Evolutionary conservation across 2,329 filamentous ascomycete species (phyloP).

Genomic region (Neophaeococcomyces mojaviensis): DNA sequence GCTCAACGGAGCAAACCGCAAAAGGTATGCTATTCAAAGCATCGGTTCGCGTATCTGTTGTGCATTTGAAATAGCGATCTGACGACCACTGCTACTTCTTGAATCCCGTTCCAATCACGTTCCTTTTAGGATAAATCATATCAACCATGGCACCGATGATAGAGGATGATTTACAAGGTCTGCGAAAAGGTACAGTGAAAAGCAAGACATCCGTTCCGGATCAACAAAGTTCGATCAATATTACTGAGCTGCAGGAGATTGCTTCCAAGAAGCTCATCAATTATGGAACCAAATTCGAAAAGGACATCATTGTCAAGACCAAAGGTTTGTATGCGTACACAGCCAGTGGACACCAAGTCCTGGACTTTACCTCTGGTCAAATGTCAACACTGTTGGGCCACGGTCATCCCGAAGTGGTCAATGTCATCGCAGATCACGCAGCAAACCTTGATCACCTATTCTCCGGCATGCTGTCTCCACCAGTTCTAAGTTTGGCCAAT

Average conservation of each 20-base stretch:
- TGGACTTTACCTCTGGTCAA: slow-evolving; percentile 56
- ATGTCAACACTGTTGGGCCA: slow-evolving; percentile 55
- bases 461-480: slow-evolving; percentile 51
- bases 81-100: too few relatives aligned
- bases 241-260: slow-evolving; percentile 16
- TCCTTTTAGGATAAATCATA: background rate
- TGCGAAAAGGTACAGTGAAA: slow-evolving; percentile 34
- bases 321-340: slow-evolving; percentile 43
- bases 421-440: slow-evolving; percentile 44
- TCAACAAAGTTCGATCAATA: slow-evolving; percentile 28
- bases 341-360: slow-evolving; percentile 36
- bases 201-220: slow-evolving; percentile 22
- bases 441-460: slow-evolving; percentile 51
- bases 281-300: slow-evolving; percentile 25
- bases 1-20: too few relatives aligned
- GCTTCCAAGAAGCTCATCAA: slow-evolving; percentile 28
- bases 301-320: slow-evolving; percentile 38
- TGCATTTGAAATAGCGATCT: background rate
- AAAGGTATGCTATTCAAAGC: too few relatives aligned
- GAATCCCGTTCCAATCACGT: background rate
- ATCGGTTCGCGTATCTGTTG: too few relatives aligned
- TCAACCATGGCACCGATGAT: slow-evolving; percentile 21
- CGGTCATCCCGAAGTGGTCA: slow-evolving; percentile 51
- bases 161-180: slow-evolving; percentile 19
- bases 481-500: slow-evolving; percentile 49